A percentile compares a stretch with the other conserved stretches of the same genome.
Evolutionary conservation across 108 stramenopile genomes (phyloP).

Genomic region (Pseudonitzschia pungens): DNA sequence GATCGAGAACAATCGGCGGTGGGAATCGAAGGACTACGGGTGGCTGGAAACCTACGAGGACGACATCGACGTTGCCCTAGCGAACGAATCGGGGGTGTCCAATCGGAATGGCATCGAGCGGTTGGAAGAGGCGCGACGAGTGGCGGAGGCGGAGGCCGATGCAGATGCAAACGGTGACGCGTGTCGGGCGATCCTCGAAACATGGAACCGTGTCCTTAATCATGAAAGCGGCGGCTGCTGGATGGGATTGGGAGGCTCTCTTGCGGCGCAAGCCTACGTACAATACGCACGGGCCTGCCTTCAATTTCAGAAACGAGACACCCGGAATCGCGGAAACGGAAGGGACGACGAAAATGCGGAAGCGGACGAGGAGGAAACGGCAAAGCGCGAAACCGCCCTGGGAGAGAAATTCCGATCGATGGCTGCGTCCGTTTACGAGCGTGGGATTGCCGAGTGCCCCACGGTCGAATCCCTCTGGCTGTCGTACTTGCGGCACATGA

Average conservation of each 20-base stretch:
- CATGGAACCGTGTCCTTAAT: conserved; percentile 13
- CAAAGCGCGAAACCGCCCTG: not conserved
- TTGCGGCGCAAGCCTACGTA: conserved; percentile 58
- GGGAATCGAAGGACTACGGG: conserved; percentile 40
- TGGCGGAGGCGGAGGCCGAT: not conserved
- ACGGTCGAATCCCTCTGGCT: conserved; percentile 80
- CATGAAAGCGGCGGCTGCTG: conserved; percentile 20
- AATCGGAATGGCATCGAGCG: conserved; percentile 6
- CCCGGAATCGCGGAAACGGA: conserved; percentile 15
- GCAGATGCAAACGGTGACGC: conserved; percentile 26
- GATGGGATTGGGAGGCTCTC: conserved; percentile 67
- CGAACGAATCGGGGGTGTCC: conserved; percentile 1
- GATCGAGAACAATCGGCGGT: conserved; percentile 47
- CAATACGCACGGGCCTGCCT: conserved; percentile 44
- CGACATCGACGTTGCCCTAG: conserved; percentile 41
- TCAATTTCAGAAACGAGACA: too few relatives aligned
- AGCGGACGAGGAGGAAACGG: conserved; percentile 14
- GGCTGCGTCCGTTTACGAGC: conserved; percentile 57
- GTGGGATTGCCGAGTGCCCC: conserved; percentile 83
- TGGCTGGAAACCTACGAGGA: conserved; percentile 56
- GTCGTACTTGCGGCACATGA: conserved; percentile 59
- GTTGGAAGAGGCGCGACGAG: conserved; percentile 10
- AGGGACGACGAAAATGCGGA: conserved; percentile 13
- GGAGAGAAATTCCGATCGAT: conserved; percentile 33
- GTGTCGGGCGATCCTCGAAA: conserved; percentile 33